Conservation (phyloP, 2,329 filamentous ascomycete species). For the Pezicula radicicola region DNA sequence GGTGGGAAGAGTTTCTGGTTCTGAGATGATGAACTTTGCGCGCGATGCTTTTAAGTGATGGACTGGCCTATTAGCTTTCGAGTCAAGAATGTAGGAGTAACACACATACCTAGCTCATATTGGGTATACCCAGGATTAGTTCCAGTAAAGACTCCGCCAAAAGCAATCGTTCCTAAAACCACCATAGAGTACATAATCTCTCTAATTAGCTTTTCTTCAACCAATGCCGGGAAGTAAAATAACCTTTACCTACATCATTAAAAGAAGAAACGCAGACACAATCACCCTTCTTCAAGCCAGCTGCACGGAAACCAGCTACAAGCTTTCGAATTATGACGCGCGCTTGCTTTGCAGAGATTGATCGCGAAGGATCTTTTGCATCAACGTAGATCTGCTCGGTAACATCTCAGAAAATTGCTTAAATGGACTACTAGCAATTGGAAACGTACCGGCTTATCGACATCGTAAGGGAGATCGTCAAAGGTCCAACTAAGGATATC, state of each 20-base stretch:
- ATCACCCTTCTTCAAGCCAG: conserved; percentile 23
- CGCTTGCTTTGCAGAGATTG: conserved; percentile 23
- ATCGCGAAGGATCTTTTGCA: conserved; percentile 16
- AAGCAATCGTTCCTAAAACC: conserved; percentile 21
- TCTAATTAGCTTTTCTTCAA: neutral
- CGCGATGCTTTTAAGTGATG: conserved; percentile 25
- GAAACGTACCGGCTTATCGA: conserved; percentile 19
- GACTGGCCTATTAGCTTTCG: neutral
- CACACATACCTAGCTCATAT: conserved; percentile 16
- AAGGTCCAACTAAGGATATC: conserved; percentile 25
- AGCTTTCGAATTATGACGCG: conserved; percentile 19
- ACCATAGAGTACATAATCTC: conserved; percentile 19
- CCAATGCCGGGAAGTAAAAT: neutral
- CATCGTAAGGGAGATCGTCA: conserved; percentile 16
- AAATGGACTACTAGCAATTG: neutral
- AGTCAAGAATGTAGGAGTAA: too few relatives aligned
- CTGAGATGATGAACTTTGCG: conserved; percentile 22
- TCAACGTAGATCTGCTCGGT: conserved; percentile 23
- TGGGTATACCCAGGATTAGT: conserved; percentile 25
- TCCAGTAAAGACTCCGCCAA: conserved; percentile 23
- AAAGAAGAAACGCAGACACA: conserved; percentile 27
- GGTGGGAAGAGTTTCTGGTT: conserved; percentile 19
- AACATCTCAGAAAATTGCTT: neutral
- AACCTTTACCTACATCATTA: conserved; percentile 21
- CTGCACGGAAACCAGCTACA: conserved; percentile 22